Conservation (phyloP, 2,329 filamentous ascomycete genomes). For the Aspergillus quadricinctus region DNA sequence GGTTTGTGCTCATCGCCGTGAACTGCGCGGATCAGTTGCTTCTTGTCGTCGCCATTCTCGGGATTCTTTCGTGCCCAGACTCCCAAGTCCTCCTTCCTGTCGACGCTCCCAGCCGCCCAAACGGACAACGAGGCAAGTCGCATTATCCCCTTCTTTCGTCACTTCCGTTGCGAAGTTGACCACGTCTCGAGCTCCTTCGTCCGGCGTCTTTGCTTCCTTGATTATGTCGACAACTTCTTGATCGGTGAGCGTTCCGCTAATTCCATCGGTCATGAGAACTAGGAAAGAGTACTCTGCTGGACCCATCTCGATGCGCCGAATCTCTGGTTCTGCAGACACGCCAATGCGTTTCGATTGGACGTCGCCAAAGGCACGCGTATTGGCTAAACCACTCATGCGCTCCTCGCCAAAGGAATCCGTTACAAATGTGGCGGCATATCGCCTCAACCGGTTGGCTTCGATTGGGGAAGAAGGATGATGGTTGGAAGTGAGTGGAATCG, state of each 20-base stretch:
- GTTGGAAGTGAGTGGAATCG: conserved; percentile 78
- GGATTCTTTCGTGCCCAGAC: conserved; percentile 86
- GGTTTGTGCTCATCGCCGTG: conserved; percentile 44
- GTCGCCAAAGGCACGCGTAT: conserved; percentile 91
- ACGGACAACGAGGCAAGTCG: conserved; percentile 59
- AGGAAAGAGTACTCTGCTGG: conserved; percentile 87
- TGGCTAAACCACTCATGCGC: conserved; percentile 87
- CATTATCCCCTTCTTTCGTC: conserved; percentile 59
- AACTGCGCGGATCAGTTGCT: conserved; percentile 73
- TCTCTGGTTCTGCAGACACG: conserved; percentile 89
- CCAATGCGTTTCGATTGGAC: conserved; percentile 87
- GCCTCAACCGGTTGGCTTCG: conserved; percentile 76
- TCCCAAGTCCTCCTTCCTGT: conserved; percentile 77
- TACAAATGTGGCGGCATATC: conserved; percentile 81
- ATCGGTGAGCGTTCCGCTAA: conserved; percentile 79
- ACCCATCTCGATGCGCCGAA: conserved; percentile 70
- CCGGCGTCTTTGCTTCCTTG: conserved; percentile 88
- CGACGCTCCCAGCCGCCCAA: conserved; percentile 62
- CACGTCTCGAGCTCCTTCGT: conserved; percentile 73
- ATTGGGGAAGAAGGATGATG: conserved; percentile 87
- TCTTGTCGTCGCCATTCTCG: conserved; percentile 77
- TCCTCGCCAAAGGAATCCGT: conserved; percentile 98
- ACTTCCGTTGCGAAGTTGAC: conserved; percentile 89
- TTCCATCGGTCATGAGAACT: conserved; percentile 82
- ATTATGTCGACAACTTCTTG: conserved; percentile 96